Evolutionary conservation across 2,329 filamentous ascomycete species (phyloP).

Genomic region (Alternaria tenuissima): DNA sequence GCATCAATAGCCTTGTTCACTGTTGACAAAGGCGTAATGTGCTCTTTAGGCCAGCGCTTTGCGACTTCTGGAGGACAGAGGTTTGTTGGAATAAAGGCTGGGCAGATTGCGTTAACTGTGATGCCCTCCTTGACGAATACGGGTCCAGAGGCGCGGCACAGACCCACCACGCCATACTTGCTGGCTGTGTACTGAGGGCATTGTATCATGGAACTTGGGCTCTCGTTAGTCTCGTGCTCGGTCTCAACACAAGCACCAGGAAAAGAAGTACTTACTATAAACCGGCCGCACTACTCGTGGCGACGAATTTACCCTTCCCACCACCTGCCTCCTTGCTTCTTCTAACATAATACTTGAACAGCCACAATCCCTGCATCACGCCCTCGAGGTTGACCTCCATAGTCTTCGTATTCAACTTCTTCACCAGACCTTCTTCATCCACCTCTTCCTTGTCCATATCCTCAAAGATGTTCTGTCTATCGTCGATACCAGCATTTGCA

Average conservation of each 20-base stretch:
- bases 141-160: constrained; percentile 48
- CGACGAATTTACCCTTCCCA: constrained; percentile 49
- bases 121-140: constrained; percentile 47
- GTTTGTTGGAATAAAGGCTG: constrained; percentile 51
- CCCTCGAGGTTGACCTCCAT: constrained; percentile 54
- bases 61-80: constrained; percentile 51
- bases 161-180: constrained; percentile 55
- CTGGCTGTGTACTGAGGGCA: constrained; percentile 54
- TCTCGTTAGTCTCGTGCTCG: not conserved
- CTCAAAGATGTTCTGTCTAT: constrained; percentile 51
- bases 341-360: constrained; percentile 54
- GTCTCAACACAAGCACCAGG: not conserved
- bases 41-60: constrained; percentile 49
- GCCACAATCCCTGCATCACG: constrained; percentile 53
- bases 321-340: constrained; percentile 49
- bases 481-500: constrained; percentile 56
- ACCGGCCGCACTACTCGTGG: constrained; percentile 51
- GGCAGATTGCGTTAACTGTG: constrained; percentile 53
- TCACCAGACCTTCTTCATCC: constrained; percentile 48
- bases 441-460: constrained; percentile 36
- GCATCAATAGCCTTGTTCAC: constrained; percentile 53
- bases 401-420: constrained; percentile 49
- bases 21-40: constrained; percentile 53
- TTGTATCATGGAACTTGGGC: constrained; percentile 30
- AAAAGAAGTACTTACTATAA: constrained; percentile 42